Conservation (phyloP, 2,329 filamentous ascomycete genomes). For the Septoria linicola region DNA sequence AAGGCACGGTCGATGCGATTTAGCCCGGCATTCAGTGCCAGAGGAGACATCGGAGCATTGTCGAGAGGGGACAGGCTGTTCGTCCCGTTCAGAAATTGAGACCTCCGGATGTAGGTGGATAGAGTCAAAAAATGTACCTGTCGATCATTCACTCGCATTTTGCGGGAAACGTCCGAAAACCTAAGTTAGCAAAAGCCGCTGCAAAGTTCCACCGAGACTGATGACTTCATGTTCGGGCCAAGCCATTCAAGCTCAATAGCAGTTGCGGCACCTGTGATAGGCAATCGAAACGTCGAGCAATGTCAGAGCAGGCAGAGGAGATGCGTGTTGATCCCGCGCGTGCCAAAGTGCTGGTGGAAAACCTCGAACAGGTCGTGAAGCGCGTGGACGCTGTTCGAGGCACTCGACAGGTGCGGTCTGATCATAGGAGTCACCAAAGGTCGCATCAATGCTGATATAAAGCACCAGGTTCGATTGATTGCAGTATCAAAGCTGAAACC, state of each 20-base stretch:
- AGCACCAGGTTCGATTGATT: constrained; percentile 76
- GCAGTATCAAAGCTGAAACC: constrained; percentile 97
- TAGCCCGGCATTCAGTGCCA: not conserved
- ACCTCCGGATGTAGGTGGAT: no score
- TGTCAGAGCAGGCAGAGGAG: constrained; percentile 13
- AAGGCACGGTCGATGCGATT: no score
- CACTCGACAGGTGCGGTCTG: constrained; percentile 23
- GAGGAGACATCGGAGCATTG: not conserved
- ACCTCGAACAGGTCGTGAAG: constrained; percentile 43
- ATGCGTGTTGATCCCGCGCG: constrained; percentile 45
- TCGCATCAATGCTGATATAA: no score
- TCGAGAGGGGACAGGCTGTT: not conserved
- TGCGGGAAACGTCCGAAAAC: no score
- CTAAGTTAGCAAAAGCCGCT: no score
- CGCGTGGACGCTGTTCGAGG: constrained; percentile 41
- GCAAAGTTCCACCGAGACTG: constrained; percentile 20
- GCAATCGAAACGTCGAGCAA: not conserved
- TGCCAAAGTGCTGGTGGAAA: constrained; percentile 48
- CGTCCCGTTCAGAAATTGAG: no score
- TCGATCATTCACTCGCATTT: not conserved
- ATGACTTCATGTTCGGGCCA: constrained; percentile 2
- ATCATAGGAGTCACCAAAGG: no score
- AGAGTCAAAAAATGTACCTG: no score
- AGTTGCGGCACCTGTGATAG: constrained; percentile 7
- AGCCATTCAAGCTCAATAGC: constrained; percentile 10